Base-by-base conservation (phyloP, 2,329 filamentous ascomycete genomes). In the Cercospora sp. region DNA sequence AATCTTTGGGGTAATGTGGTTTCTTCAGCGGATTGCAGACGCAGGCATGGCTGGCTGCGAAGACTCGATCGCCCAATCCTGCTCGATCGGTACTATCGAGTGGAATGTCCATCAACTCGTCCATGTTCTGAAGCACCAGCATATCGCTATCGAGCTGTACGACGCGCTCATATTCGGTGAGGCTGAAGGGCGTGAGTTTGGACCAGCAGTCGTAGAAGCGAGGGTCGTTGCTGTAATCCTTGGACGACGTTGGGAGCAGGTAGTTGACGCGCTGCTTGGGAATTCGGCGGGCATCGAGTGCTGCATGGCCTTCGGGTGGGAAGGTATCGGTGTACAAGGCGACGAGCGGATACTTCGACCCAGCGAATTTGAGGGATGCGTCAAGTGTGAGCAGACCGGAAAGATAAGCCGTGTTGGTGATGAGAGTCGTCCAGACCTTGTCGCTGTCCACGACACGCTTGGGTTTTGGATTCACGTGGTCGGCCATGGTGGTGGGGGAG, bases 131-230 rank as follows among this genome's bases (percentile, higher is more conserved):
- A 72, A 90, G 80, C 7, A 92, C 88, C 61, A 97, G 82, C 93
- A 97, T 97, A 81, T 97, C 93, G 75, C 90, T 91, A 81, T 97
- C 93, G 64, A 97, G 85, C 80, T 93, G 91, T 40, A 96, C 91
- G 36, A 97, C 87, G 48, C 93, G 87, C 28, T 89, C 85, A 81
- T 94, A 97, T 78, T 94, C 88, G 18, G 85, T 85, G 33, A 97
- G 84, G 23, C 87, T 89, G 78, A 96, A 97, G 5, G 91, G 88
- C 16, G 89, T 87, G 30, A 97, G 87, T 81, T 97, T 97, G 79
- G 86, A 91, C 92, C 93, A 97, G 84, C 90, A 93, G 80, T 96
- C 92, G 80, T 92, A 90, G 84, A 97, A 97, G 73, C 93, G 89
- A 60, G 90, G 89, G 79, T 97, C 93, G 69, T 91, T 87, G 75